phyloP scores from a whole-genome alignment of 805 yeast genomes.

The Komagataella pseudopastoris region DNA sequence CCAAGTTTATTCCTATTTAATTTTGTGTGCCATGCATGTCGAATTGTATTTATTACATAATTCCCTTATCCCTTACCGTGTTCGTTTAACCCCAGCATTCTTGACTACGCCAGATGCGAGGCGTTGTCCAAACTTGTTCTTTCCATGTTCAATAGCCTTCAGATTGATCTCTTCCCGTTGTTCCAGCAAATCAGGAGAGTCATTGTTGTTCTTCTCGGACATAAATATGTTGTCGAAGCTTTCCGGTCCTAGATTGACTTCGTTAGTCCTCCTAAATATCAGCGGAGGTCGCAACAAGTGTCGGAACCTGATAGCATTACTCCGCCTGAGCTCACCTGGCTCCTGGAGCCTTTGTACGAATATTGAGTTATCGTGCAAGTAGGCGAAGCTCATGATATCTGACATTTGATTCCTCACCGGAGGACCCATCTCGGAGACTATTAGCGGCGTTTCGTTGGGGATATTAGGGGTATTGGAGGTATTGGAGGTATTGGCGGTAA shows the following conservation, averaged over 20 bases:
- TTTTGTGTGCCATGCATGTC: background rate
- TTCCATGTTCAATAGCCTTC: background rate
- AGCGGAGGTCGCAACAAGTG: background rate
- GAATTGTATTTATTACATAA: background rate
- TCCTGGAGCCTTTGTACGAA: conserved; percentile 1
- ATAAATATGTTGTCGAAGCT: background rate
- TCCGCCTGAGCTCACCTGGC: background rate
- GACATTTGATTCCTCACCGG: background rate
- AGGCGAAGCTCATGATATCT: background rate
- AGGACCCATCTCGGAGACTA: background rate
- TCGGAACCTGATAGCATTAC: background rate
- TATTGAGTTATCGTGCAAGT: conserved; percentile 23
- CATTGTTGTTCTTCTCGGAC: background rate
- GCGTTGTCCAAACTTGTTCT: background rate
- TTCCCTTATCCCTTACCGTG: background rate
- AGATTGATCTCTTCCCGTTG: background rate
- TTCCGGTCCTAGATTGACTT: background rate
- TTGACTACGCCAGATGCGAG: background rate
- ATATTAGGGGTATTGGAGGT: background rate
- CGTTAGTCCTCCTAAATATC: background rate
- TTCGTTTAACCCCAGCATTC: background rate
- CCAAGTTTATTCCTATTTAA: background rate
- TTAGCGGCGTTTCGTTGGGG: background rate
- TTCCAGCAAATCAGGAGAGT: background rate
- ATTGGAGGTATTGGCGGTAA: background rate